Percentiles rank a stretch among this genome's conserved stretches.
Conservation (phyloP, 805 yeast species). For the Hanseniaspora nectarophila region DNA sequence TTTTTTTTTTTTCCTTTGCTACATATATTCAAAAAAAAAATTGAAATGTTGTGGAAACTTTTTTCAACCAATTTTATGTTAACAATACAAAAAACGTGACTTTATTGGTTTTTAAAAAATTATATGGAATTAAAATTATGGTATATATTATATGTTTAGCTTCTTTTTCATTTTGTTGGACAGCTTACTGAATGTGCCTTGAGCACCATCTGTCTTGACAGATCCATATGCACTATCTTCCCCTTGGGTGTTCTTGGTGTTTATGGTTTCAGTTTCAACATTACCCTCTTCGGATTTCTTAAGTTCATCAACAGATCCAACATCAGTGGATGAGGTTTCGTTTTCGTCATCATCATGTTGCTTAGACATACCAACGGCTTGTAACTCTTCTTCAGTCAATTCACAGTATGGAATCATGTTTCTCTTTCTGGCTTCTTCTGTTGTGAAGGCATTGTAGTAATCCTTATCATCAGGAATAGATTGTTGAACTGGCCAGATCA, state of each 20-base stretch:
- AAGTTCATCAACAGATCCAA: neutral
- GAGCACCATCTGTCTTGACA: neutral
- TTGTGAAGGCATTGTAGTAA: constrained; percentile 31
- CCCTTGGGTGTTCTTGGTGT: neutral
- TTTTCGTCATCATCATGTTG: constrained; percentile 1
- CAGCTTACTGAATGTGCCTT: neutral
- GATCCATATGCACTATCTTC: neutral
- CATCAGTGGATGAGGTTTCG: neutral
- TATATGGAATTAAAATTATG: too few species aligned
- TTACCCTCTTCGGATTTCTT: neutral
- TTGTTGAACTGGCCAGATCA: constrained; percentile 30
- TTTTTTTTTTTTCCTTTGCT: too few species aligned
- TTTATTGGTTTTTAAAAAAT: too few species aligned
- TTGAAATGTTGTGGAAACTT: too few species aligned
- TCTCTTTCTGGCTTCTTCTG: constrained; percentile 27
- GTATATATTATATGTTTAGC: neutral
- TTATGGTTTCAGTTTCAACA: too few species aligned
- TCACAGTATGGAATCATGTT: constrained; percentile 28
- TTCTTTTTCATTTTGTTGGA: neutral
- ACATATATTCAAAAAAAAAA: too few species aligned
- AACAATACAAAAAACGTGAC: too few species aligned
- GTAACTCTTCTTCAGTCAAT: constrained; percentile 17
- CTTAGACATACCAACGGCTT: constrained; percentile 14
- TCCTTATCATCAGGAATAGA: constrained; percentile 33
- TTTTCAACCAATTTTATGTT: too few species aligned